Conservation (phyloP, 208 protist genomes). For the Crithidia expoeki region DNA sequence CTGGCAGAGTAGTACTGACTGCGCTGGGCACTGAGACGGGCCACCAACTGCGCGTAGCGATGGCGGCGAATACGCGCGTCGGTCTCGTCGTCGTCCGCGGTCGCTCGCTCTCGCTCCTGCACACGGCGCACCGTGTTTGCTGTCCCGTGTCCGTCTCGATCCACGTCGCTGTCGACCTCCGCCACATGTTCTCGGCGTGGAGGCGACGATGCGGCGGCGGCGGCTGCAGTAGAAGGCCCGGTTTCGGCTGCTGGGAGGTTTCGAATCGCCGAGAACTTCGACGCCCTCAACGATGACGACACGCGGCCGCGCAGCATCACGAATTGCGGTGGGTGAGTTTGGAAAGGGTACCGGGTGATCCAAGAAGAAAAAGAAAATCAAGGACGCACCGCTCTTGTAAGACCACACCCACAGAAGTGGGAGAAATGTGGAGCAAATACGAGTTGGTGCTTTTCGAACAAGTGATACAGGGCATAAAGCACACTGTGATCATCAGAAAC, state of each 20-base stretch:
- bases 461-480: no score
- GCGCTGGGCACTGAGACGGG: constrained; percentile 48
- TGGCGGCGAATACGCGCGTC: constrained; percentile 62
- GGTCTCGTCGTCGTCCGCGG: constrained; percentile 43
- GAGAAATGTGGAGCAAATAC: no score
- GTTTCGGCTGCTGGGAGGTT: constrained; percentile 6
- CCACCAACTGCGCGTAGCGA: constrained; percentile 75
- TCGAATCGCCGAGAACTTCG: constrained; percentile 13
- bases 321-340: neutral
- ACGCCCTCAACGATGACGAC: neutral
- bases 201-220: neutral
- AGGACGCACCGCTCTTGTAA: no score
- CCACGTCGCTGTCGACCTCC: neutral
- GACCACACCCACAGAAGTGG: no score
- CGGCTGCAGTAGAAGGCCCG: neutral
- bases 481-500: no score
- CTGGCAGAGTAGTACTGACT: constrained; percentile 63
- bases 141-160: neutral
- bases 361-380: no score
- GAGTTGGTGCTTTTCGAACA: no score
- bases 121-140: constrained; percentile 32
- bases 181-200: neutral
- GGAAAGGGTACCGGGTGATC: no score
- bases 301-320: neutral
- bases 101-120: constrained; percentile 20